A percentile compares a stretch with the other conserved stretches of the same genome.
These are phyloP conservation scores for Xylaria intraflava DNA, from an alignment of 495 filamentous ascomycete genomes.

Conservation along the genomic window DNA sequence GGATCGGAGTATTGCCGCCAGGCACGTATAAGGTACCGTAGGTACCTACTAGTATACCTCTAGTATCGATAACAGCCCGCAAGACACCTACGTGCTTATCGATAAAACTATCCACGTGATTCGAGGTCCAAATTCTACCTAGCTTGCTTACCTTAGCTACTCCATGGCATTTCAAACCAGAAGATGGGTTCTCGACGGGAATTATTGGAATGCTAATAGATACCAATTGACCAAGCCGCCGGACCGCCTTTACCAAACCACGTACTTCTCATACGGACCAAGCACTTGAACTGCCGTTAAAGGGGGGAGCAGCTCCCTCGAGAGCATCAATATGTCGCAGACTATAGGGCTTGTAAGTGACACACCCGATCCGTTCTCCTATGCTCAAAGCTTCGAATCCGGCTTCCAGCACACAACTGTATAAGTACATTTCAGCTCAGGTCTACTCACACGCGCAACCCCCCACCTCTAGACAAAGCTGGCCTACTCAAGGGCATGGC, in stretches of 20 bases:
- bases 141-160: background rate
- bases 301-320: slow-evolving; percentile 21
- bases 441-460: background rate
- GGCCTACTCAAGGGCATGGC: slow-evolving; percentile 93
- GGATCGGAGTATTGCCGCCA: no score
- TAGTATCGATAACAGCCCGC: no score
- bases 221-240: background rate
- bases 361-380: background rate
- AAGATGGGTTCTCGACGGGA: slow-evolving; percentile 5
- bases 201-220: background rate
- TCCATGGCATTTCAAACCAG: background rate
- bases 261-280: background rate
- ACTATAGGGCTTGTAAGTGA: slow-evolving; percentile 55
- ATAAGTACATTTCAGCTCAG: background rate
- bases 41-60: no score
- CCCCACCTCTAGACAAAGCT: slow-evolving; percentile 66
- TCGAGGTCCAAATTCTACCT: background rate
- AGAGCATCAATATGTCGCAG: slow-evolving; percentile 54
- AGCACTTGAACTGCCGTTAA: slow-evolving; percentile 10
- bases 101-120: slow-evolving; percentile 10
- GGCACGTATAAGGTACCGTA: no score
- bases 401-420: no score
- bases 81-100: background rate
- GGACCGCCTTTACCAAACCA: background rate
- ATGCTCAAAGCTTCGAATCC: no score